phyloP scores from a whole-genome alignment of 2,329 filamentous ascomycete genomes.

The Alternaria longipes region DNA sequence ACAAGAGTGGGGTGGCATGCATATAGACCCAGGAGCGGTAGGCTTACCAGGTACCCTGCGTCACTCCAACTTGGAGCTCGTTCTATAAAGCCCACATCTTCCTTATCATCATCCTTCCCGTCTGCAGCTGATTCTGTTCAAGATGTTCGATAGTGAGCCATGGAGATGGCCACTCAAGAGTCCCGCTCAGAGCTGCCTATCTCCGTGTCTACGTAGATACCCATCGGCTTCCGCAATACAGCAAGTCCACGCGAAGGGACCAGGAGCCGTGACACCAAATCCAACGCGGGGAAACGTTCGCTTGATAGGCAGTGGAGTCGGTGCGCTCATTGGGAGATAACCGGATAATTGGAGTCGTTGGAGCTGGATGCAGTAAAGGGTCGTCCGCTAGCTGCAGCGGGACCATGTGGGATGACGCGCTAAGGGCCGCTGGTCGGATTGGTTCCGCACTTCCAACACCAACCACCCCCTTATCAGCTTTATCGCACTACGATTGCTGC shows the following conservation, averaged over 20 bases:
- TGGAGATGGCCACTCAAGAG: neutral
- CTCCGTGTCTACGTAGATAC: neutral
- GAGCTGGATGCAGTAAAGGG: neutral
- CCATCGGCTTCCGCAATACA: neutral
- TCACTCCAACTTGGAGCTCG: neutral
- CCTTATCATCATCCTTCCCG: neutral
- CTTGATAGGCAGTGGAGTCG: slow-evolving; percentile 3
- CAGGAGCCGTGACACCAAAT: neutral
- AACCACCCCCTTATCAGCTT: slow-evolving; percentile 6
- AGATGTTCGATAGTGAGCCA: neutral
- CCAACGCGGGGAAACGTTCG: neutral
- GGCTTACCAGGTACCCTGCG: neutral
- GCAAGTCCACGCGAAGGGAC: slow-evolving; percentile 9
- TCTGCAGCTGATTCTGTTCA: neutral
- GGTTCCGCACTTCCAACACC: slow-evolving; percentile 14
- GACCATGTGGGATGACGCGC: slow-evolving; percentile 3
- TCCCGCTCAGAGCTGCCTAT: neutral
- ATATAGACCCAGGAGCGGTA: neutral
- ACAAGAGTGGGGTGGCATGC: slow-evolving; percentile 13
- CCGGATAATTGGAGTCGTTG: slow-evolving; percentile 2
- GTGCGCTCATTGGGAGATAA: slow-evolving; percentile 7
- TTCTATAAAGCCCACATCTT: neutral
- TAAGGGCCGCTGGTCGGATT: slow-evolving; percentile 1
- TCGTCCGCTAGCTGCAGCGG: slow-evolving; percentile 2
- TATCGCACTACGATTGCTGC: neutral